phyloP scores from a whole-genome alignment of 495 filamentous ascomycete genomes.

The Friedmanniomyces endolithicus region DNA sequence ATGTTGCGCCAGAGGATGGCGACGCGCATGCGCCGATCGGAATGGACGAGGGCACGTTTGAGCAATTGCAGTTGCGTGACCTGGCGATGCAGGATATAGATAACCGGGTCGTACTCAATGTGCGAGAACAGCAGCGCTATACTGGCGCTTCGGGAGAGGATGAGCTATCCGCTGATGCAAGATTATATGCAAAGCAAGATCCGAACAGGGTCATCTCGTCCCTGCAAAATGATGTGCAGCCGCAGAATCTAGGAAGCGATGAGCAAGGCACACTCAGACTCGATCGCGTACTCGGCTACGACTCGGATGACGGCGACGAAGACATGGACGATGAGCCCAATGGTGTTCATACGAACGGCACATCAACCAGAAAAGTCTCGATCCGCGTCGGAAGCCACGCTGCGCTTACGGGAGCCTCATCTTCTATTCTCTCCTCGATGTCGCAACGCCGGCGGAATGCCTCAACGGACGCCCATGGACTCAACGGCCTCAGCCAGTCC shows the following conservation, averaged over 20 bases:
- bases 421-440: conserved; percentile 44
- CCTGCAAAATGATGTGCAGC: conserved; percentile 50
- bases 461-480: conserved; percentile 13
- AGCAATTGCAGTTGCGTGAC: conserved; percentile 67
- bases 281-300: conserved; percentile 43
- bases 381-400: conserved; percentile 45
- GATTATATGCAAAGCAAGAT: conserved; percentile 49
- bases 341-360: not conserved
- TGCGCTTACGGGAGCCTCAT: conserved; percentile 42
- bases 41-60: conserved; percentile 62
- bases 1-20: conserved; percentile 63
- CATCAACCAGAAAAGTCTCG: conserved; percentile 6
- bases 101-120: conserved; percentile 66
- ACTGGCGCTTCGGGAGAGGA: conserved; percentile 19
- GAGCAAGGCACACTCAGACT: conserved; percentile 38
- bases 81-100: conserved; percentile 61
- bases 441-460: conserved; percentile 42
- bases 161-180: conserved; percentile 42
- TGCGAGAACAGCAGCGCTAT: conserved; percentile 29
- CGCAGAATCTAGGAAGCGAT: conserved; percentile 33
- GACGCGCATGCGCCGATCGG: conserved; percentile 51
- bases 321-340: conserved; percentile 21
- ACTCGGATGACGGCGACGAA: conserved; percentile 51
- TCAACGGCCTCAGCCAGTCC: conserved; percentile 44
- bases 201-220: conserved; percentile 52